Percentiles rank a stretch among this genome's conserved stretches.
These are phyloP conservation scores for Thermoascus crustaceus DNA, from an alignment of 2,329 filamentous ascomycete species.

Conservation along the genomic window DNA sequence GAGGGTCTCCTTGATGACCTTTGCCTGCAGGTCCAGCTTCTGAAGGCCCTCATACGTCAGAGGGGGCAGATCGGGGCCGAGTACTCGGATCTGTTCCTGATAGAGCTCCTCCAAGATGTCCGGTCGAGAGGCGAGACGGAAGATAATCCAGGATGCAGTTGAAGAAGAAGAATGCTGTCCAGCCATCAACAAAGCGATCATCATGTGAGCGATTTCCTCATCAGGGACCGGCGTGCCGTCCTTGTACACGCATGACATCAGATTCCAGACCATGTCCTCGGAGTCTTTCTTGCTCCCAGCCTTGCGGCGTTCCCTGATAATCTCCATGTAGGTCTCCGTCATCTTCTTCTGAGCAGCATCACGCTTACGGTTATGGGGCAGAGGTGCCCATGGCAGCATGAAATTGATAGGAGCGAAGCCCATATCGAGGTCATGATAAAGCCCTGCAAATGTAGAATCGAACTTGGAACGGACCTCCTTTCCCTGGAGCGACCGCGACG, in stretches of 20 bases:
- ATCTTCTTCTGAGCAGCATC: conserved; percentile 65
- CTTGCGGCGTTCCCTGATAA: conserved; percentile 57
- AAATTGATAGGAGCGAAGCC: conserved; percentile 78
- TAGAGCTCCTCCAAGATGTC: conserved; percentile 64
- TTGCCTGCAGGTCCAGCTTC: conserved; percentile 52
- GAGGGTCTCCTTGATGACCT: conserved; percentile 64
- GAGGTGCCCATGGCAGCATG: conserved; percentile 67
- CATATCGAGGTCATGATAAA: conserved; percentile 74
- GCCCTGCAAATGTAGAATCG: conserved; percentile 61
- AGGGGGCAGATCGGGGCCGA: conserved; percentile 46
- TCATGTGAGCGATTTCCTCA: conserved; percentile 72
- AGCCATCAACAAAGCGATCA: conserved; percentile 80
- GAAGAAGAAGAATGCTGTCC: conserved; percentile 75
- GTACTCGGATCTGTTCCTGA: conserved; percentile 52
- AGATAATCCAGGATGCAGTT: conserved; percentile 68
- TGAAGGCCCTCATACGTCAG: conserved; percentile 54
- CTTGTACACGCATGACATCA: conserved; percentile 72
- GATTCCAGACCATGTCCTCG: conserved; percentile 67
- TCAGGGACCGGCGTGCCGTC: conserved; percentile 61
- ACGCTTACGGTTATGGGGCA: conserved; percentile 66
- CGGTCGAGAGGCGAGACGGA: conserved; percentile 62
- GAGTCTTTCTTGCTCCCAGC: conserved; percentile 36
- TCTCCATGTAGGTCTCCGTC: conserved; percentile 61
- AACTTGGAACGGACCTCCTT: conserved; percentile 66
- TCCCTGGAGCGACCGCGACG: conserved; percentile 65